Percentiles rank a stretch among this genome's conserved stretches.
Conservation (phyloP, 73 alveolate genomes). For the Paraurostyla sp. region DNA sequence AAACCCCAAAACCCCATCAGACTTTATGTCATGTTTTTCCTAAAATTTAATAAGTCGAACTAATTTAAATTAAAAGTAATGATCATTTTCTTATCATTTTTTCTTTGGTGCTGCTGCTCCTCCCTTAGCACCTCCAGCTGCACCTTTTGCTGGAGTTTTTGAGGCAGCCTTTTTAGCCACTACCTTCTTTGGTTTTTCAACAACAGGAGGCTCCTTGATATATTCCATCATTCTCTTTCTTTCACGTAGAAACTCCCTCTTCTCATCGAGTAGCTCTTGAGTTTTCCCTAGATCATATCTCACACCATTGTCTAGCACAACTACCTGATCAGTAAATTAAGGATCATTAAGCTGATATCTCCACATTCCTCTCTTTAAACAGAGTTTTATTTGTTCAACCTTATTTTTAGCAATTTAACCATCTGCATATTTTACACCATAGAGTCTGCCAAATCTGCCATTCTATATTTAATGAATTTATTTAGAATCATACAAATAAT, state of each 20-base stretch:
- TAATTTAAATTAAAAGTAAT: too few relatives aligned
- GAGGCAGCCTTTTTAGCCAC: slow-evolving; percentile 29
- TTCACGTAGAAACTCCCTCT: slow-evolving; percentile 28
- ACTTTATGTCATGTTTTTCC: too few relatives aligned
- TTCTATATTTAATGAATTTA: neutral
- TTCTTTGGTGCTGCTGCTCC: too few relatives aligned
- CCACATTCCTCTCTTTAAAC: slow-evolving; percentile 47
- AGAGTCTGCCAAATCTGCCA: slow-evolving; percentile 36
- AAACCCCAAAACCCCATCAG: neutral
- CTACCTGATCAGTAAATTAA: slow-evolving; percentile 1
- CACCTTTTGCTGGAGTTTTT: too few relatives aligned
- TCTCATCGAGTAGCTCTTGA: slow-evolving; percentile 41
- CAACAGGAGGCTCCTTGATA: slow-evolving; percentile 33
- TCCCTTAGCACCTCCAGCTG: too few relatives aligned
- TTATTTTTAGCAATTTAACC: neutral
- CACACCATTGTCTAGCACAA: slow-evolving; percentile 37
- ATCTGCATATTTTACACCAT: slow-evolving; percentile 30
- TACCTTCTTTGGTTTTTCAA: slow-evolving; percentile 9
- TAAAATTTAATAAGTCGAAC: neutral
- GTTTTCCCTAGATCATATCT: neutral
- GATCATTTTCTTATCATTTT: neutral
- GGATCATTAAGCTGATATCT: slow-evolving; percentile 31
- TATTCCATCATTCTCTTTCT: slow-evolving; percentile 48
- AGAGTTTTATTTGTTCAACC: neutral
- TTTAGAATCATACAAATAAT: neutral